Evolutionary conservation across 768 basidiomycete species (phyloP).

Genomic region (Boletus rubropictus): DNA sequence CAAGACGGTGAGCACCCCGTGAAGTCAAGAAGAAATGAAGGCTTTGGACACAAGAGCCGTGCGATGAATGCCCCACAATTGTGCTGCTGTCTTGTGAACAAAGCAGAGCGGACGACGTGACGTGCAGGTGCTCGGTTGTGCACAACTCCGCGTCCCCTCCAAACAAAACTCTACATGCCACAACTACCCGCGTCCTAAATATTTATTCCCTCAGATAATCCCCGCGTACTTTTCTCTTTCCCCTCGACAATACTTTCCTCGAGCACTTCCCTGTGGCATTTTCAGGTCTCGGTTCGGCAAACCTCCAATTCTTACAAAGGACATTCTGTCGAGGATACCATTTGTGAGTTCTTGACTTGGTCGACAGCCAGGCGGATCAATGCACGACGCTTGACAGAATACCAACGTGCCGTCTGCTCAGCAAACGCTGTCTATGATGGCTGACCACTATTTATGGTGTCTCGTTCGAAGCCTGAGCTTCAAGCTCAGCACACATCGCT

Average conservation of each 20-base stretch:
- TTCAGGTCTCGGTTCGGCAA: background rate
- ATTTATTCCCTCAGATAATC: no score
- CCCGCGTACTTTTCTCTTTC: background rate
- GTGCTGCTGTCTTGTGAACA: background rate
- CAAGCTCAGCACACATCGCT: background rate
- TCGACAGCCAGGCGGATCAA: background rate
- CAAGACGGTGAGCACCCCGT: slow-evolving; percentile 9
- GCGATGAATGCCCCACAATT: slow-evolving; percentile 1
- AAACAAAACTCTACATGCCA: slow-evolving; percentile 14
- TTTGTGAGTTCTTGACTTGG: background rate
- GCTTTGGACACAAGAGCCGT: slow-evolving; percentile 7
- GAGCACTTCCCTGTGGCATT: background rate
- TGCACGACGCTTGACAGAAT: background rate
- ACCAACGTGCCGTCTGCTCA: background rate
- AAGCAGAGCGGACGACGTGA: background rate
- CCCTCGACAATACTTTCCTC: background rate
- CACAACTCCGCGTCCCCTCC: slow-evolving; percentile 17
- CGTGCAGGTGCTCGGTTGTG: background rate
- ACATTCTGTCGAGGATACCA: background rate
- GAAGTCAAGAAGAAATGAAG: background rate
- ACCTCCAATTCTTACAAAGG: background rate
- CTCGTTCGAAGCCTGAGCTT: background rate
- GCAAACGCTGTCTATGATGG: background rate
- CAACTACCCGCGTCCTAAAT: background rate
- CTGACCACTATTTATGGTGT: background rate